Base-by-base conservation (phyloP, 495 filamentous ascomycete genomes). In the Lentithecium fluviatile region DNA sequence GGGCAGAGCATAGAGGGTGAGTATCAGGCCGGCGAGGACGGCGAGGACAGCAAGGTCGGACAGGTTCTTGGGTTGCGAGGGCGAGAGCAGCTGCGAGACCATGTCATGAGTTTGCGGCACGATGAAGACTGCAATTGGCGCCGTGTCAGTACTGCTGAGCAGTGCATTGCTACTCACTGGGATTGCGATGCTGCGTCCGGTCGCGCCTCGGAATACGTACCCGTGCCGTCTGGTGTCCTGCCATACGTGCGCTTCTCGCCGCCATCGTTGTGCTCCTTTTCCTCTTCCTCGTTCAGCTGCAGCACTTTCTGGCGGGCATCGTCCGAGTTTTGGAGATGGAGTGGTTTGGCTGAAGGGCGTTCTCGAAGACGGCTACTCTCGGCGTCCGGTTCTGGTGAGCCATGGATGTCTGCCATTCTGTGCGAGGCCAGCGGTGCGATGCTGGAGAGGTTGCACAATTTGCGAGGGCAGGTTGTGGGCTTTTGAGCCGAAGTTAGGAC, bases 91-190 rank as follows among this genome's bases (percentile, higher is more conserved):
- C 73, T 96, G 94, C 52, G 94, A 95, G 68, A 98, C 94, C 93
- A 97, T 97, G 75, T 98, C 94, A 79, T 96, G 90, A 43, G 94
- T 98, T 63, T 90, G 87, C 45, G 94, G 95, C 20, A 98, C 94
- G 34, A 90, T 88, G 74, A 98, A 98, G 52, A 94, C 94, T 98
- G 65, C 36, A 58, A 42, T 17, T 36, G 46, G 42, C n/a, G 38
- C 26, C 5, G 7, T 21, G 61, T 64, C 42, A 64, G 55, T 46
- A 13, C 17, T 37, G 49, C 11, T 47, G 32, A 6, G 46, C 29
- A 32, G 3, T 32, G 29, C 3, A 32, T 32, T 32, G 29, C 29
- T 32, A 32, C 29, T 10, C 29, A 3, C 3, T 32, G 29, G 29
- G 3, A 4, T 32, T 32, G 29, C 29, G 29, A 4, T 10, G 29